Evolutionary conservation across 2,329 filamentous ascomycete species (phyloP), one percentile per base, ranked within the genome.

Genomic region (Aspergillus niger): DNA sequence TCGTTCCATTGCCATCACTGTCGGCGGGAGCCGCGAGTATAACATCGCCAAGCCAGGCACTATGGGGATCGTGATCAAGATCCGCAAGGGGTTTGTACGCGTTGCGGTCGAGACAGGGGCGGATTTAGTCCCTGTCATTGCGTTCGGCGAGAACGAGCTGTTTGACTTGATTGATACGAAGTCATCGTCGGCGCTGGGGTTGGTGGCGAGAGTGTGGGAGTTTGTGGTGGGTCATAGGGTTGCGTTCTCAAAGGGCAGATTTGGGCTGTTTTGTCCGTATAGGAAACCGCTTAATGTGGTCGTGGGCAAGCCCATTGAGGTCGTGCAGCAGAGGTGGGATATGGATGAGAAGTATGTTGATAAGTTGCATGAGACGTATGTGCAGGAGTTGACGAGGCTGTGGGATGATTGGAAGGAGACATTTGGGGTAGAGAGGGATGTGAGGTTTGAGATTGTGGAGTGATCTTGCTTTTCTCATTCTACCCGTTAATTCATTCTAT

Each of bases 11-110:
- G 96, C 92, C 2, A 95, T 96, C 67, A 91, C 95, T n/a, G 82
- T 96, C 20, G 92, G 92, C 55, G 92, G 92, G 5, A 92, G 92
- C 8, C 84, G 90, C 10, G 92, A 96, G 75, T 92, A 90, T 1
- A 85, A 96, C 5, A 89, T 95, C 72, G 91, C 91, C 0, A 84
- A 88, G 58, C 92, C 92, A 0, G 86, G 88, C n/a, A 86, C 82
- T 10, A 79, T 95, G 64, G 85, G 86, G 2, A 82, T 96, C 3
- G 88, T 96, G 5, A 82, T 96, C 53, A 85, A 86, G 64, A 85
- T 89, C 50, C 87, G 92, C 58, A 92, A 93, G 72, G 92, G 92
- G n/a, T 96, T 96, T 71, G 83, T 96, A 73, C 94, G 94, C 80
- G 85, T 96, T 73, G 92, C 91, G 0, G 86, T 96, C 47, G 85